phyloP scores from a whole-genome alignment of 2,329 filamentous ascomycete species.

The Fusarium mundagurra region DNA sequence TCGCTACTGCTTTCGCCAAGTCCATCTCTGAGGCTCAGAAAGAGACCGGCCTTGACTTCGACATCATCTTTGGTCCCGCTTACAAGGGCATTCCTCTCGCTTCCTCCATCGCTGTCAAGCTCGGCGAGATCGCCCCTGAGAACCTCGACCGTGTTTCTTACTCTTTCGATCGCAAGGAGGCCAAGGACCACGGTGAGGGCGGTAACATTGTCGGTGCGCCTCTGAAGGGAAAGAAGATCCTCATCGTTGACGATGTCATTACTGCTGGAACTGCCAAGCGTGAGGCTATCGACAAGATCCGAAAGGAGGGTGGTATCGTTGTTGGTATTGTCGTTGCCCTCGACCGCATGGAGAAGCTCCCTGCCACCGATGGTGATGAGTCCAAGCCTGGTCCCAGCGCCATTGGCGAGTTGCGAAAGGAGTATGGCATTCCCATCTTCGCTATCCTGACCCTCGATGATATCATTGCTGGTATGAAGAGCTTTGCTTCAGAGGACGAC shows the following conservation, averaged over 20 bases:
- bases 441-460: slow-evolving; percentile 87
- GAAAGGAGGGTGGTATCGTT: slow-evolving; percentile 83
- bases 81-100: slow-evolving; percentile 98
- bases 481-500: slow-evolving; percentile 69
- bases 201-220: slow-evolving; percentile 90
- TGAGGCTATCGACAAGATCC: slow-evolving; percentile 90
- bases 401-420: slow-evolving; percentile 84
- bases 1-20: slow-evolving; percentile 82
- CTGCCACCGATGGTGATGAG: slow-evolving; percentile 71
- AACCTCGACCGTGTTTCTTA: slow-evolving; percentile 79
- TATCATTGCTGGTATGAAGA: slow-evolving; percentile 75
- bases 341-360: slow-evolving; percentile 86
- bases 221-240: slow-evolving; percentile 83
- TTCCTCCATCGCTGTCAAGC: slow-evolving; percentile 77
- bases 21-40: slow-evolving; percentile 63
- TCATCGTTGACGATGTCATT: slow-evolving; percentile 97
- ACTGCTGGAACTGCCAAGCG: slow-evolving; percentile 94
- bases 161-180: slow-evolving; percentile 95
- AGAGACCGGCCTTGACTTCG: slow-evolving; percentile 66
- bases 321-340: slow-evolving; percentile 90
- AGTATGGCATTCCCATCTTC: slow-evolving; percentile 84
- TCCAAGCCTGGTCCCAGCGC: slow-evolving; percentile 78
- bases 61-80: slow-evolving; percentile 91
- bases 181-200: slow-evolving; percentile 94
- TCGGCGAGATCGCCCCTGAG: slow-evolving; percentile 73